phyloP scores from a whole-genome alignment of 768 basidiomycete genomes.

The Kockovaella imperatae region DNA sequence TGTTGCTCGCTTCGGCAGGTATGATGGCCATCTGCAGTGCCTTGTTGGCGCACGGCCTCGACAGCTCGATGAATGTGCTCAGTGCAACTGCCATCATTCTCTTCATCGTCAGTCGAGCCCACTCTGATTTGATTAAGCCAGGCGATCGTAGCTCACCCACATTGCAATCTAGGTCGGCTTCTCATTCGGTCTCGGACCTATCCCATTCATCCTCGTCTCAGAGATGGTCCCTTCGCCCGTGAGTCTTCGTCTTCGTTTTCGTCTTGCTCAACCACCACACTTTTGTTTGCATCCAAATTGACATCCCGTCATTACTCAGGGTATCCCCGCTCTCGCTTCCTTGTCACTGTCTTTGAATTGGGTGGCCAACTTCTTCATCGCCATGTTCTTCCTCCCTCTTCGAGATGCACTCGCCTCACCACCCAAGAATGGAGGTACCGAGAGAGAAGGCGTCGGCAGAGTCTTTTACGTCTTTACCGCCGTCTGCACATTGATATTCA shows the following conservation, averaged over 20 bases:
- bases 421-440: slow-evolving; percentile 40
- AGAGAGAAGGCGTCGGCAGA: slow-evolving; percentile 61
- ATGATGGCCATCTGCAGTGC: slow-evolving; percentile 63
- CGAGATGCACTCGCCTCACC: slow-evolving; percentile 55
- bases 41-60: slow-evolving; percentile 62
- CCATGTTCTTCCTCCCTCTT: slow-evolving; percentile 74
- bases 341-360: slow-evolving; percentile 68
- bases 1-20: slow-evolving; percentile 60
- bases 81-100: slow-evolving; percentile 65
- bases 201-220: slow-evolving; percentile 86
- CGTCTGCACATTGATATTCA: slow-evolving; percentile 47
- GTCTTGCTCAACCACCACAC: slow-evolving; percentile 31
- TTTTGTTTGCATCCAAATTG: slow-evolving; percentile 21
- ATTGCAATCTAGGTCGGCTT: slow-evolving; percentile 56
- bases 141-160: slow-evolving; percentile 2
- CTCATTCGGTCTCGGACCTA: slow-evolving; percentile 78
- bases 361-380: slow-evolving; percentile 77
- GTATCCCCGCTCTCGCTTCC: slow-evolving; percentile 72
- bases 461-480: slow-evolving; percentile 79
- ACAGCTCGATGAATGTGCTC: slow-evolving; percentile 55
- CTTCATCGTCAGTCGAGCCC: slow-evolving; percentile 60
- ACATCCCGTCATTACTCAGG: slow-evolving; percentile 49
- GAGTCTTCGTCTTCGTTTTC: slow-evolving; percentile 44
- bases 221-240: slow-evolving; percentile 78
- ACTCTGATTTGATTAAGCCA: no score